Evolutionary conservation across 208 protist genomes (phyloP), one percentile per base, ranked within the genome.

Genomic region (Crithidia sp.): DNA sequence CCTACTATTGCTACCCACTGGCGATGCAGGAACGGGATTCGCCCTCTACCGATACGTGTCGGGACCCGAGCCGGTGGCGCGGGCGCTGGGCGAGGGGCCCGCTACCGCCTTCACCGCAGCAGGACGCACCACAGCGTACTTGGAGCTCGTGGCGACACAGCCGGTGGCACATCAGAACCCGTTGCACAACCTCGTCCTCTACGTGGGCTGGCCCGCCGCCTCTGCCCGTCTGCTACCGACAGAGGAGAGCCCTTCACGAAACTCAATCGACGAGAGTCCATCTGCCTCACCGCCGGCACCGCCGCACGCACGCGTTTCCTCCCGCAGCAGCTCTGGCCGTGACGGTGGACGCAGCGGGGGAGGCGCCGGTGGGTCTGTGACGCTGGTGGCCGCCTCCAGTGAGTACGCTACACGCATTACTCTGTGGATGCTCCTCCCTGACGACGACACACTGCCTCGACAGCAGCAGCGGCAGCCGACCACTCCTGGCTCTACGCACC

Each of bases 41-140:
- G 77, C 81, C 40, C 74, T 92, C 4, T 54, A 83, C 47, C 82
- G 75, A 44, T 92, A 89, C 69, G 55, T 71, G 45, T 77, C 82
- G 3, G 74, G 71, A 12, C 60, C 71, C 1, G 76, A 76, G 36
- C 69, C 55, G 17, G 53, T 58, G 7, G 49, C 57, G 8, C 67
- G 36, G 2, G 7, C 7, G 43, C 17, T 41, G 6, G 68, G 19
- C 37, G 40, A 28, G 49, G 13, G 10, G 55, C 8, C 5, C 39
- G 16, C 19, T 17, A 16, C 41, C 39, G 41, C 19, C 12, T 4
- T 17, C 6, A 28, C 55, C 45, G 70, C 59, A 3, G 67, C 57
- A 37, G 67, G 64, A 12, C 67, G 68, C 40, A 74, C 64, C 49
- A 76, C 69, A 10, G 63, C 41, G 43, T 74, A 68, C 50, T n/a